Evolutionary conservation across 2,329 filamentous ascomycete genomes (phyloP).

Genomic region (Torrubiellomyces zombiae): DNA sequence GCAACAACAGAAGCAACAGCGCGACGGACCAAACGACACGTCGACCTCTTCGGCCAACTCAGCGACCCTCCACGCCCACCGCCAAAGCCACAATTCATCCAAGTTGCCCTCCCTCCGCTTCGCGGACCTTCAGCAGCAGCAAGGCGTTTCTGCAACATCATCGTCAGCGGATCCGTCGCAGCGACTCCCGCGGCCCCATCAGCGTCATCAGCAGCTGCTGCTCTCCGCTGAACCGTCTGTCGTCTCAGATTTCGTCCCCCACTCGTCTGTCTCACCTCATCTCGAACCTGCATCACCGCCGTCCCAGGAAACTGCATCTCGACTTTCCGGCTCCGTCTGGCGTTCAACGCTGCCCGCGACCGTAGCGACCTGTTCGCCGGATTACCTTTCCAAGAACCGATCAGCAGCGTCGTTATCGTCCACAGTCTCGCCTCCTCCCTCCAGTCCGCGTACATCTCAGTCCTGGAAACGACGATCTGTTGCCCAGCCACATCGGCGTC

Average conservation of each 20-base stretch:
- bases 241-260: slow-evolving; percentile 2
- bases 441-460: too few species aligned
- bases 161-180: slow-evolving; percentile 8
- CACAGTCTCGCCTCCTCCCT: too few species aligned
- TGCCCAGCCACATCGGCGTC: too few species aligned
- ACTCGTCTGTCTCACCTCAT: slow-evolving; percentile 12
- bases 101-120: slow-evolving; percentile 39
- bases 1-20: too few species aligned
- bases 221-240: slow-evolving; percentile 8
- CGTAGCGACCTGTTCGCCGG: too few species aligned
- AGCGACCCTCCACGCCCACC: slow-evolving; percentile 25
- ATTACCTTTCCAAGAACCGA: too few species aligned
- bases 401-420: too few species aligned
- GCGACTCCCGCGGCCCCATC: slow-evolving; percentile 7
- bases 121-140: slow-evolving; percentile 29
- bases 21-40: slow-evolving; percentile 3
- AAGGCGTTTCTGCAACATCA: slow-evolving; percentile 9
- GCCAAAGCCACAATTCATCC: slow-evolving; percentile 36
- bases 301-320: too few species aligned
- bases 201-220: slow-evolving; percentile 3
- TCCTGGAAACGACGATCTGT: too few species aligned
- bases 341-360: too few species aligned
- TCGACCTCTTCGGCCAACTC: slow-evolving; percentile 4
- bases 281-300: slow-evolving; percentile 10
- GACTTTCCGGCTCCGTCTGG: too few species aligned